Evolutionary conservation across 148 eudicot genomes (phyloP), one percentile per base, ranked within the genome.

Genomic region (Simmondsia chinensis): DNA sequence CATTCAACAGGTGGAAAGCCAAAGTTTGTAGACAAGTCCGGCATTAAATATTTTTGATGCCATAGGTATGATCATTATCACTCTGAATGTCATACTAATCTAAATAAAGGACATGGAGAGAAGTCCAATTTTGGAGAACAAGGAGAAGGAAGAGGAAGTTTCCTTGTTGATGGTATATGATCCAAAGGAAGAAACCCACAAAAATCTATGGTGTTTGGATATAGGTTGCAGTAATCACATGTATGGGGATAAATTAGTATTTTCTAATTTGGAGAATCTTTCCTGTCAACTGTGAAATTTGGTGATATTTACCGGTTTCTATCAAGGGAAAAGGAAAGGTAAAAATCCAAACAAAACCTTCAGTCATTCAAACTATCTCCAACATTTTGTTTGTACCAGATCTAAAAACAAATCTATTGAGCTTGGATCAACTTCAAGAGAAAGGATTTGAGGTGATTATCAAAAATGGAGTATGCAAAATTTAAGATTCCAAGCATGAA

Each of bases 41-140:
- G 27, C 26, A 30, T 52, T 26, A 36, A 52, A 28, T 52, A 38
- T 32, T 43, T 26, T 24, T 24, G 27, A 20, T 52, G 57, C 28
- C 38, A 14, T 26, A 15, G 29, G 20, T 48, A 39, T 27, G 68
- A 40, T 2, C 62, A 49, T 31, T 55, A 46, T 49, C 33, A 55
- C 20, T 48, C 29, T 2, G 57, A 63, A 34, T 63, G 56, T 35
- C 51, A 39, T n/a, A n/a, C n/a, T n/a, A n/a, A n/a, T n/a, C n/a
- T n/a, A n/a, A n/a, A n/a, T n/a, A n/a, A n/a, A n/a, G n/a, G n/a
- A n/a, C n/a, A 46, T 15, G 16, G 48, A 10, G 13, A 17, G 29
- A 42, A 8, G 4, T 4, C 62, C 12, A 63, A 63, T 44, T 63
- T 32, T 35, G 46, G 27, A 6, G 52, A 63, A 20, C 34, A 17